These are phyloP conservation scores for Populus hybrid DNA, from an alignment of 441 rosid species.

Conservation along the genomic window DNA sequence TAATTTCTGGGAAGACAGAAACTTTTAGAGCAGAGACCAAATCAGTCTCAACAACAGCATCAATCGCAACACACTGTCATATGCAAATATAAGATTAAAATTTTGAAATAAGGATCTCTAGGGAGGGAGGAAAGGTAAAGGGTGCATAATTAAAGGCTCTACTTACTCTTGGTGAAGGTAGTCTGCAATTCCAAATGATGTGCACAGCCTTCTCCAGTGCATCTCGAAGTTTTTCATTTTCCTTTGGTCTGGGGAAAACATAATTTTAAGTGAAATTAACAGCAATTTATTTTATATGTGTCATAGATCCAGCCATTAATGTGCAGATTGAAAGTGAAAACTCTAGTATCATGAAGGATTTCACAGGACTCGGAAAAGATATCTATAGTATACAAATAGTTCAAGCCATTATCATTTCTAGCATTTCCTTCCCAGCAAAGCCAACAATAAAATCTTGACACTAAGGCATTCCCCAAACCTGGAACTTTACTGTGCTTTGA, in stretches of 20 bases:
- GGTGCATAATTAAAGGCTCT: not conserved
- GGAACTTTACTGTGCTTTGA: not conserved
- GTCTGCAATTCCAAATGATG: conserved; percentile 86
- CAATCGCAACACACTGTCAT: conserved; percentile 83
- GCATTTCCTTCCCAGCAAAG: not conserved
- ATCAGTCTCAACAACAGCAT: conserved; percentile 69
- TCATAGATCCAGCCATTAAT: not conserved
- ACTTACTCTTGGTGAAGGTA: conserved; percentile 90
- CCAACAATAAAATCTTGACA: not conserved
- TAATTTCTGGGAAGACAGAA: conserved; percentile 68
- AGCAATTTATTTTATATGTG: not conserved
- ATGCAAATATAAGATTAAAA: conserved; percentile 13
- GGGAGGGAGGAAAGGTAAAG: not conserved
- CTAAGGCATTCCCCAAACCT: not conserved
- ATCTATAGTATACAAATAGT: not conserved
- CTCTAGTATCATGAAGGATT: not conserved
- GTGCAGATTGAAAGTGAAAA: not conserved
- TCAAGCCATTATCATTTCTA: not conserved
- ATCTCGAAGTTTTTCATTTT: conserved; percentile 56
- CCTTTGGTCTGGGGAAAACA: conserved; percentile 57
- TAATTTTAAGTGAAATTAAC: not conserved
- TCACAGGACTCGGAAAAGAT: not conserved
- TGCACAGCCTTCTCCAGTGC: conserved; percentile 78
- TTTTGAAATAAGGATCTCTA: not conserved
- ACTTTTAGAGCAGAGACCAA: conserved; percentile 75